Evolutionary conservation across 495 filamentous ascomycete genomes (phyloP).

Genomic region (Aspergillus sclerotioniger): DNA sequence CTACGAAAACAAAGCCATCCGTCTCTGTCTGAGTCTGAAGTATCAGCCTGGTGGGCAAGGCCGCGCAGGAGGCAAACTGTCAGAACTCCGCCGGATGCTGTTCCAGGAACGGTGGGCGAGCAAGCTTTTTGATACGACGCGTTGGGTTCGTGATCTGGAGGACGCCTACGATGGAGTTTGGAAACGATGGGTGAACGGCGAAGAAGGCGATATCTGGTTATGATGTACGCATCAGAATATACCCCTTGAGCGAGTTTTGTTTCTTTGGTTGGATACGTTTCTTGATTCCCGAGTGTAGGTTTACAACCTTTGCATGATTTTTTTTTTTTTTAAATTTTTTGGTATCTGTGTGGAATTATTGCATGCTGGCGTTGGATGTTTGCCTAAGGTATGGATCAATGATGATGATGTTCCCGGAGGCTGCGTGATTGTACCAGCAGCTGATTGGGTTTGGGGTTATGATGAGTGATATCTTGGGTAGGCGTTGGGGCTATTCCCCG

Average conservation of each 20-base stretch:
- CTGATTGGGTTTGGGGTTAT: conserved; percentile 24
- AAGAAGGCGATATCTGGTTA: conserved; percentile 87
- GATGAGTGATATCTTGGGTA: conserved; percentile 1
- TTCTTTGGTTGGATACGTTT: conserved; percentile 6
- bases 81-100: conserved; percentile 73
- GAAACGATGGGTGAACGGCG: conserved; percentile 79
- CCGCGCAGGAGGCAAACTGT: conserved; percentile 63
- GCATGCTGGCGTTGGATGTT: conserved; percentile 22
- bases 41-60: conserved; percentile 57
- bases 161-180: conserved; percentile 85
- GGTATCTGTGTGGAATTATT: conserved; percentile 9
- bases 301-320: conserved; percentile 6
- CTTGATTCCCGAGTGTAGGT: conserved; percentile 1
- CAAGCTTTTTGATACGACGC: conserved; percentile 83
- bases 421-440: conserved; percentile 10
- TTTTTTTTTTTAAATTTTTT: not conserved
- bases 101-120: conserved; percentile 80
- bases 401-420: conserved; percentile 9
- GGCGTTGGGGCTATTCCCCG: not conserved
- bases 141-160: conserved; percentile 93
- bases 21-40: conserved; percentile 63
- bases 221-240: conserved; percentile 39
- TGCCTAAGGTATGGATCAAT: conserved; percentile 10
- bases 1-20: conserved; percentile 80
- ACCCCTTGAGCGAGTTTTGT: conserved; percentile 26